Percentiles rank a stretch among this genome's conserved stretches.
Evolutionary conservation across 352 stramenopile genomes (phyloP).

Genomic region (Phytopythium boreale): DNA sequence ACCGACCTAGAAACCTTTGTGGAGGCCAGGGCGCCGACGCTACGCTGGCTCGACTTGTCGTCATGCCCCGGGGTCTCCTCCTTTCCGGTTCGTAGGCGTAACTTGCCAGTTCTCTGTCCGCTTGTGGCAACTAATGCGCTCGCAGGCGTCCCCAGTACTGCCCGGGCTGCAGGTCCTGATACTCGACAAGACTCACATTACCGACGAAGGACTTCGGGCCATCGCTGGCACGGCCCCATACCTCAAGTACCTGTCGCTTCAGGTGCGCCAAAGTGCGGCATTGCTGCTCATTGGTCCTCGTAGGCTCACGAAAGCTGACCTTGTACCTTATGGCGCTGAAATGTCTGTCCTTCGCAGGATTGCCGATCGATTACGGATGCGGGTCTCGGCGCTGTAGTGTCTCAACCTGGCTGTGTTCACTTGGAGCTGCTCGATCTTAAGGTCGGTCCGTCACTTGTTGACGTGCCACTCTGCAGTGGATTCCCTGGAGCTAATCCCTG

Average conservation of each 20-base stretch:
- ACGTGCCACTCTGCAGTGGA: not conserved
- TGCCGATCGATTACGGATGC: conserved; percentile 48
- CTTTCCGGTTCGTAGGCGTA: conserved; percentile 29
- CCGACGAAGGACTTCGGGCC: conserved; percentile 36
- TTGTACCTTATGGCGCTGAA: not conserved
- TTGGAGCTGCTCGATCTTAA: conserved; percentile 67
- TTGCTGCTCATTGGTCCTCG: not conserved
- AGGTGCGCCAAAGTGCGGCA: conserved; percentile 20
- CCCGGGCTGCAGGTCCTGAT: conserved; percentile 50
- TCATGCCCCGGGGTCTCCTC: conserved; percentile 38
- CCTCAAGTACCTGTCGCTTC: conserved; percentile 64
- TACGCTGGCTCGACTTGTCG: conserved; percentile 53
- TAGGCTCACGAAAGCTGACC: not conserved
- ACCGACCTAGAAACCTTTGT: conserved; percentile 37
- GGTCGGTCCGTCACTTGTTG: conserved; percentile 15
- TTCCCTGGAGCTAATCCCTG: not conserved
- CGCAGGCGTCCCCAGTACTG: conserved; percentile 15
- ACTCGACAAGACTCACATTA: conserved; percentile 55
- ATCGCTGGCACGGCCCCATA: conserved; percentile 28
- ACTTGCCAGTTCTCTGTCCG: not conserved
- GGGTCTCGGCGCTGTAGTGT: conserved; percentile 35
- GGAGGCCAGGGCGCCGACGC: conserved; percentile 20
- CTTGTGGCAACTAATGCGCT: not conserved
- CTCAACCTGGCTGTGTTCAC: conserved; percentile 21
- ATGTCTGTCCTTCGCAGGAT: conserved; percentile 24